Conservation (phyloP, 2,329 filamentous ascomycete species). For the Cercospora berteroae region DNA sequence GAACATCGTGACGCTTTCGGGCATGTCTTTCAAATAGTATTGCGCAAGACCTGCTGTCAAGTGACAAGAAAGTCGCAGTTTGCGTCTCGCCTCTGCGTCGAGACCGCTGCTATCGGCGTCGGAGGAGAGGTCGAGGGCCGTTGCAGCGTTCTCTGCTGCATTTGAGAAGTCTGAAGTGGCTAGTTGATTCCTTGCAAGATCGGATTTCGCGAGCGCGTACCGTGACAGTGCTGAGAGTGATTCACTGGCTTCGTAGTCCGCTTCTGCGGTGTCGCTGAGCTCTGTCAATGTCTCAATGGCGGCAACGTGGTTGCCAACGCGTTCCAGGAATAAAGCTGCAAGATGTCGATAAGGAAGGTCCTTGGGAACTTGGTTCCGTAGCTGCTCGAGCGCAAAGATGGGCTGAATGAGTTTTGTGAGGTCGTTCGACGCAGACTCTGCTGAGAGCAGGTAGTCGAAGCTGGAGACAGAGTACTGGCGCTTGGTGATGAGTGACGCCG, state of each 20-base stretch:
- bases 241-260: slow-evolving; percentile 80
- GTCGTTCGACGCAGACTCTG: slow-evolving; percentile 52
- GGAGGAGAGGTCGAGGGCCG: slow-evolving; percentile 72
- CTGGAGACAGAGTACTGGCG: slow-evolving; percentile 75
- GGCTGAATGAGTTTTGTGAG: slow-evolving; percentile 71
- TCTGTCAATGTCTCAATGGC: slow-evolving; percentile 64
- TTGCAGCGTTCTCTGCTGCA: slow-evolving; percentile 77
- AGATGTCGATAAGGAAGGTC: slow-evolving; percentile 76
- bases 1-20: slow-evolving; percentile 74
- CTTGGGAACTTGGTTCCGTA: slow-evolving; percentile 67
- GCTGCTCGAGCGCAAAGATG: slow-evolving; percentile 81
- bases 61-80: slow-evolving; percentile 77
- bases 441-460: slow-evolving; percentile 75
- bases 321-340: slow-evolving; percentile 75
- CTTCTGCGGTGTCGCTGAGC: slow-evolving; percentile 70
- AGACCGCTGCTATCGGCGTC: slow-evolving; percentile 66
- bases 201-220: slow-evolving; percentile 80
- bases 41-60: slow-evolving; percentile 80
- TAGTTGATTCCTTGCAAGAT: slow-evolving; percentile 80
- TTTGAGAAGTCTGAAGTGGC: slow-evolving; percentile 63
- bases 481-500: slow-evolving; percentile 69
- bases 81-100: slow-evolving; percentile 62
- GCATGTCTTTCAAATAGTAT: slow-evolving; percentile 66
- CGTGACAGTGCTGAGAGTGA: slow-evolving; percentile 68
- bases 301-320: slow-evolving; percentile 65